A percentile compares a stretch with the other conserved stretches of the same genome.
Conservation (phyloP, 768 basidiomycete genomes). For the Ramaria sp. region DNA sequence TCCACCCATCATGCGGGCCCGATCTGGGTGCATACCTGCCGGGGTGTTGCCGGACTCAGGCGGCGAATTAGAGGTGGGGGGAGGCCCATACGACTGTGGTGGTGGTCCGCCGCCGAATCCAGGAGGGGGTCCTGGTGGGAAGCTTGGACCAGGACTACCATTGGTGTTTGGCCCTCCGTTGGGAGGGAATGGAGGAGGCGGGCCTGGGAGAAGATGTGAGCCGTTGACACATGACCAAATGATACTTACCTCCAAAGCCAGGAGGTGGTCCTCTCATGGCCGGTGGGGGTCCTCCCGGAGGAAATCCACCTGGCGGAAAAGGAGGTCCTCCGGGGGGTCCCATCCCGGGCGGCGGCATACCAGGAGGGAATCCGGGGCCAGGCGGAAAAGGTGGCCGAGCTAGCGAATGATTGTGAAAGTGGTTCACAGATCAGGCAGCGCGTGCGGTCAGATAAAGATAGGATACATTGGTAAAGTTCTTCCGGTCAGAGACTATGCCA, state of each 20-base stretch:
- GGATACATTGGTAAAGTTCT: neutral
- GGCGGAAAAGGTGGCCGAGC: constrained; percentile 67
- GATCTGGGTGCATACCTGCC: constrained; percentile 77
- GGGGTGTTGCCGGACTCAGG: constrained; percentile 29
- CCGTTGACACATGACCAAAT: neutral
- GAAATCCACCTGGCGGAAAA: constrained; percentile 56
- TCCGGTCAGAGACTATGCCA: constrained; percentile 10
- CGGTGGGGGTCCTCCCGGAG: constrained; percentile 25
- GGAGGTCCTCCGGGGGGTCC: constrained; percentile 52
- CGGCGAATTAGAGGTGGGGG: constrained; percentile 23
- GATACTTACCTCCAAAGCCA: constrained; percentile 36
- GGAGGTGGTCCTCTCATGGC: constrained; percentile 30
- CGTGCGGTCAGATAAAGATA: neutral
- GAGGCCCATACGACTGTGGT: constrained; percentile 17
- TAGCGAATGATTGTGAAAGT: constrained; percentile 16
- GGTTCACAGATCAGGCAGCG: neutral
- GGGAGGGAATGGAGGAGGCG: constrained; percentile 42
- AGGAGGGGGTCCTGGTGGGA: constrained; percentile 22
- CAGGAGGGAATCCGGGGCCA: constrained; percentile 25
- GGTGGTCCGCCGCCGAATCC: constrained; percentile 12
- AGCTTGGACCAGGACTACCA: constrained; percentile 14
- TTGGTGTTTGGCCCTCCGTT: constrained; percentile 23
- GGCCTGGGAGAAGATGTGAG: constrained; percentile 17
- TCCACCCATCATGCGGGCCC: constrained; percentile 64
- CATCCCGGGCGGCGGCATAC: constrained; percentile 25